Evolutionary conservation across 148 eudicot species (phyloP), one percentile per base, ranked within the genome.

Genomic region (Heliosperma pusillum): DNA sequence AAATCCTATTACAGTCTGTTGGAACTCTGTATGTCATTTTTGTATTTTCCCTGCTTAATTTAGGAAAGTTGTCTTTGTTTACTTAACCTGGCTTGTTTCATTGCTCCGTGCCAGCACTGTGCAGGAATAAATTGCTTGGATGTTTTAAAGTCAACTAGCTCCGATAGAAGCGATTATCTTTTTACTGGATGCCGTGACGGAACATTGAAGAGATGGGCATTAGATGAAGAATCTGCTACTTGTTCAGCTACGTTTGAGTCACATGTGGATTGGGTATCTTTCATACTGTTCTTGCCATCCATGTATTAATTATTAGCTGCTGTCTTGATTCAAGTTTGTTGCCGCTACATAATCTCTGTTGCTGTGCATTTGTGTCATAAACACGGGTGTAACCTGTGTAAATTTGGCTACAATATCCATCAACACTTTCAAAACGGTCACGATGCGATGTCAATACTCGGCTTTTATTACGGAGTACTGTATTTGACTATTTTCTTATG

Each of bases 111-210:
- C 76, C 88, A 94, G 98, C 98, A 94, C 73, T 88, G 90, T 79
- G 93, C 93, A 45, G 98, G 98, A 19, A 74, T 94, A 80, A 94
- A 94, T 86, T 91, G 96, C 76, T 84, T 94, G 88, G 80, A 96
- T 69, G 80, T 85, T 30, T 85, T 82, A 77, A 94, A 91, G 88
- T 83, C 97, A 71, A 62, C 86, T 40, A 85, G 20, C 65, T 60
- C 80, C 25, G 85, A 79, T 74, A 85, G 77, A 21, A 50, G 73
- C 78, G 89, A 91, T 61, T 80, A 77, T 78, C 85, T 94, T 42
- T 91, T 90, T 82, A 90, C 97, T 77, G 98, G 98, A 69, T 87
- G 96, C 77, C 97, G 98, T 83, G 98, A 94, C 72, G 90, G 98
- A 75, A 94, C 96, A 67, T 83, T 94, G 76, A 94, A 90, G 85